Evolutionary conservation across 2,329 filamentous ascomycete species (phyloP), one percentile per base, ranked within the genome.

Genomic region (Pseudocercospora macadamiae): DNA sequence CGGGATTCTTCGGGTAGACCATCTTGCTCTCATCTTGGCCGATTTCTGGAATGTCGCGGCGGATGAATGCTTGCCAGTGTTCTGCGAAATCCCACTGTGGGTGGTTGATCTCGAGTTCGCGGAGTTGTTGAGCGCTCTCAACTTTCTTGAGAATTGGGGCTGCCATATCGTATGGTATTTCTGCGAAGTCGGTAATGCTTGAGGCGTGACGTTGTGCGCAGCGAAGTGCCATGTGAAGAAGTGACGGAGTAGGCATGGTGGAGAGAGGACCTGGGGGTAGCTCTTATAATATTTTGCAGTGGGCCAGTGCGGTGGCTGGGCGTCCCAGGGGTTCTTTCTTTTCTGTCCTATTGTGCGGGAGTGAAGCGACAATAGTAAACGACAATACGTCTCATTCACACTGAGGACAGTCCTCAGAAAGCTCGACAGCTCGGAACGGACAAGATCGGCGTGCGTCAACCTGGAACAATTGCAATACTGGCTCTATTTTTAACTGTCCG

Each of bases 11-110:
- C 0, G 90, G 89, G 21, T 85, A 79, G 65, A 87, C 84, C 23
- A 85, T 83, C 70, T 89, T 86, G 45, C 78, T 77, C 39, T 86
- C 32, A 37, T 80, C 48, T 19, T 56, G 47, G 23, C 51, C 14
- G 73, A 86, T 88, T 56, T 84, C 77, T 1, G 86, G 86, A 62
- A 96, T 90, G 68, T 96, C 87, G 48, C 86, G 85, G 52, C 85
- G 83, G 73, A 97, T 95, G 69, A 97, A 84, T 25, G 84, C 83
- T 39, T 86, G 76, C 93, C 93, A 97, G 61, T 93, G 79, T 66
- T 92, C 89, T 18, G 79, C 82, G 36, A 87, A 87, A 56, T 89
- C 80, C 52, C 97, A 82, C 64, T 96, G 90, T 0, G 91, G 90
- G 4, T 88, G 93, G 70, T 87, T 86, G 51, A 82, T 62, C 76